Conservation (phyloP, 1,139 yeast species). For the Yamadazyma sp. region DNA sequence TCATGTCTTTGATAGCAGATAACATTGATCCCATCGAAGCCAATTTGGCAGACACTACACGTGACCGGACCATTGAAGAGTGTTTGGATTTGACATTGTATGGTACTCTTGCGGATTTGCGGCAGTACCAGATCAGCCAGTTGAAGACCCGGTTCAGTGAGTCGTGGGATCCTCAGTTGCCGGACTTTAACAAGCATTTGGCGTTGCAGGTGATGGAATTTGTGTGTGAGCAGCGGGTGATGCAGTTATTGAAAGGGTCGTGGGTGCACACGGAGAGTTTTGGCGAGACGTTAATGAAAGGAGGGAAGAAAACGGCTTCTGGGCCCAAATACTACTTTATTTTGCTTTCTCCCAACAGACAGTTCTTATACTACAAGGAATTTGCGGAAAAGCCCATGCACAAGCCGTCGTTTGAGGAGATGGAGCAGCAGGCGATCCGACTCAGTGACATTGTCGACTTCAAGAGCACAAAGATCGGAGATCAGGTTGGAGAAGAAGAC, state of each 20-base stretch:
- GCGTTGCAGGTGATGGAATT: constrained; percentile 65
- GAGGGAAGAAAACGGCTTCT: constrained; percentile 19
- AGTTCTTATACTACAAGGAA: constrained; percentile 60
- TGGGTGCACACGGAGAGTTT: constrained; percentile 81
- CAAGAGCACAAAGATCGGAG: constrained; percentile 44
- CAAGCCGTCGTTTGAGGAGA: constrained; percentile 59
- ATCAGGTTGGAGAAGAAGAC: constrained; percentile 39
- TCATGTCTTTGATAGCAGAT: constrained; percentile 40
- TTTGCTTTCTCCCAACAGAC: constrained; percentile 71
- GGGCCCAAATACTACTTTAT: constrained; percentile 50
- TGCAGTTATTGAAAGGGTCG: constrained; percentile 72
- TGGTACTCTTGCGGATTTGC: constrained; percentile 49
- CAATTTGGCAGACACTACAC: constrained; percentile 19
- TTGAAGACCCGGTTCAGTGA: constrained; percentile 34
- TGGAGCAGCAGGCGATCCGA: constrained; percentile 34
- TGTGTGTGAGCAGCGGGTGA: constrained; percentile 76
- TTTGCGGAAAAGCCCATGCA: constrained; percentile 46
- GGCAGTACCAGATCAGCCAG: constrained; percentile 53
- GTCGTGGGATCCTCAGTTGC: constrained; percentile 38
- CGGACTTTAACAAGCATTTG: constrained; percentile 52
- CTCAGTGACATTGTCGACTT: constrained; percentile 41
- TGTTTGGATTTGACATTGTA: constrained; percentile 45
- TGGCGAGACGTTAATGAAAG: constrained; percentile 39
- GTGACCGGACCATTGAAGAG: constrained; percentile 37
- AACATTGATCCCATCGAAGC: constrained; percentile 32